A percentile compares a stretch with the other conserved stretches of the same genome.
phyloP scores from a whole-genome alignment of 768 basidiomycete species.

The Cubamyces sp. region DNA sequence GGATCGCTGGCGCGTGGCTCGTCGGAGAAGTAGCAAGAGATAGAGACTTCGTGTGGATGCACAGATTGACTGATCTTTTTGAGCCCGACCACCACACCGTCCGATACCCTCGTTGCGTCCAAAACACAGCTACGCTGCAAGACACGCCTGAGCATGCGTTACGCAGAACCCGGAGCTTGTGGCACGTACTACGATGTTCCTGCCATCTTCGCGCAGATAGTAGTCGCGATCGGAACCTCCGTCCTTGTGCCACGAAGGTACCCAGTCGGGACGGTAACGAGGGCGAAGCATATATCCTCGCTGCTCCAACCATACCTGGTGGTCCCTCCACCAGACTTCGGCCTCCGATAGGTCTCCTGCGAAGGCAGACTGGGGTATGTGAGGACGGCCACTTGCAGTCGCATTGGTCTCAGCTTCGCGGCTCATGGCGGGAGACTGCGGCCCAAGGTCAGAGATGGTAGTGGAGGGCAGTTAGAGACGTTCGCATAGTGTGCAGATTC shows the following conservation, averaged over 20 bases:
- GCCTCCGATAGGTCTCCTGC: neutral
- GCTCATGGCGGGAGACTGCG: neutral
- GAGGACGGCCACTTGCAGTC: neutral
- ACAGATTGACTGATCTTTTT: conserved; percentile 17
- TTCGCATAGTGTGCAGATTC: no score
- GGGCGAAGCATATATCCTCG: conserved; percentile 27
- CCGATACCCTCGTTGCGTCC: conserved; percentile 29
- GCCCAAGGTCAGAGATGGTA: no score
- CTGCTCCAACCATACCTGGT: conserved; percentile 17
- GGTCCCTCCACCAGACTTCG: conserved; percentile 14
- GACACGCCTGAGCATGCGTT: no score
- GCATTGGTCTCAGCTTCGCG: neutral
- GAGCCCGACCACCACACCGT: conserved; percentile 22
- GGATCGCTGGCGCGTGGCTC: neutral
- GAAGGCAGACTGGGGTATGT: no score
- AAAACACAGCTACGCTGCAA: conserved; percentile 4
- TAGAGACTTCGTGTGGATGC: conserved; percentile 28
- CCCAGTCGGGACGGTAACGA: conserved; percentile 26
- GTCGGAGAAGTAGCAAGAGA: conserved; percentile 15
- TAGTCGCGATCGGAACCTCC: neutral
- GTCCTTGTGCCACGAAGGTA: conserved; percentile 31
- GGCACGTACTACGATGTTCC: neutral
- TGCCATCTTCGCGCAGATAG: conserved; percentile 14
- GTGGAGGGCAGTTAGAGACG: no score
- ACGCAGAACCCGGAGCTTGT: no score